Percentiles rank a stretch among this genome's conserved stretches.
Evolutionary conservation across 129 eudicot species (phyloP).

Genomic region (Artemisia tridentata): DNA sequence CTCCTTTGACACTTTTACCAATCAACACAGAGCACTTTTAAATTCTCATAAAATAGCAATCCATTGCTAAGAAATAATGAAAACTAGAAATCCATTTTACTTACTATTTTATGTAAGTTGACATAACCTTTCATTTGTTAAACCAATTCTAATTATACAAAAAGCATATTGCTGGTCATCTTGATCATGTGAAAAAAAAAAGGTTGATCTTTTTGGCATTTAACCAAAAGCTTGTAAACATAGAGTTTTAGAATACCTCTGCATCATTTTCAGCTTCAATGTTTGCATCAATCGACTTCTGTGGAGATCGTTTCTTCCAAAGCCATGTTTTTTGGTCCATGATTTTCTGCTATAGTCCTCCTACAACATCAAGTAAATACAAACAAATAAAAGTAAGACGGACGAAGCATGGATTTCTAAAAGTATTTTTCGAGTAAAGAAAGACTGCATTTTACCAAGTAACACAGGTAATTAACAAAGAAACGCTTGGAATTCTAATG

Average conservation of each 20-base stretch:
- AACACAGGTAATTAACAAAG: constrained; percentile 9
- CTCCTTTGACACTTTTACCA: too few species aligned
- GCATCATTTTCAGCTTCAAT: constrained; percentile 41
- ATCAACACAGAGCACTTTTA: too few species aligned
- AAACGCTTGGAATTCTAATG: constrained; percentile 3
- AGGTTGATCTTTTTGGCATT: neutral
- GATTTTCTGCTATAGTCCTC: constrained; percentile 23
- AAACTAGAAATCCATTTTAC: too few species aligned
- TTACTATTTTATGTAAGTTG: too few species aligned
- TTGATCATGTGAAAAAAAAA: constrained; percentile 14
- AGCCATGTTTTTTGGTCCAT: constrained; percentile 91
- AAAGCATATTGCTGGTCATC: neutral
- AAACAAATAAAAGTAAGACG: neutral
- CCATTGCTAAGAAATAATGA: too few species aligned
- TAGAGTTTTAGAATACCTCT: constrained; percentile 47
- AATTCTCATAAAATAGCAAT: too few species aligned
- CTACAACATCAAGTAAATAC: neutral
- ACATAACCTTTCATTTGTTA: too few species aligned
- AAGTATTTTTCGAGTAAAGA: neutral
- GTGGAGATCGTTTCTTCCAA: constrained; percentile 65
- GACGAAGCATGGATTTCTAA: neutral
- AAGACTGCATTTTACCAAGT: constrained; percentile 22
- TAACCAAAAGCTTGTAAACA: constrained; percentile 12
- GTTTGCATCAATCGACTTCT: constrained; percentile 57
- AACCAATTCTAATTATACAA: too few species aligned